Base-by-base conservation (phyloP, 768 basidiomycete genomes). In the Tulasnella sp. region DNA sequence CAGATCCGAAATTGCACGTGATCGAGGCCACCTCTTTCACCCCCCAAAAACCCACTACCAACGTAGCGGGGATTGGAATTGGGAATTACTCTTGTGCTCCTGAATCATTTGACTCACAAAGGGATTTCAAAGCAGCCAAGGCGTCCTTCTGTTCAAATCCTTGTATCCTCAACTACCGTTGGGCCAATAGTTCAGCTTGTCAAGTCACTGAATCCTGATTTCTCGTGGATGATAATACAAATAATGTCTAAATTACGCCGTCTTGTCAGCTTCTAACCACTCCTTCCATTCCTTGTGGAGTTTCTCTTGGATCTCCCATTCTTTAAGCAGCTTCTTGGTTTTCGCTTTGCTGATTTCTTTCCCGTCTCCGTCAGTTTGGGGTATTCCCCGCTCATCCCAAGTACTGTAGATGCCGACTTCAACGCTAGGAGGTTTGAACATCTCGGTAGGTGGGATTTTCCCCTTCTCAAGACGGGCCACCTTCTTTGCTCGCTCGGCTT, bases 321-420 rank as follows among this genome's bases (percentile, higher is more conserved):
- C 86, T 80, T 97, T 98, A 78, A 82, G 81, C 29, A 88, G 79
- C 77, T 88, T 94, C 85, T 98, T 99, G 59, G 78, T 80, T 72
- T 85, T 83, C 74, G 84, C 90, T 83, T 96, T 97, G 78, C 88
- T 89, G 35, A 98, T 79, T 75, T 94, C 94, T 75, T 89, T 88
- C 6, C 95, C 95, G 65, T 91, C 86, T 0, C 83, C 86, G 77
- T 95, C 93, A n/a, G 90, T 90, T 14, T 89, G 83, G 29, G 97
- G 97, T 52, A 98, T 72, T 0, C 97, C 97, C 44, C 84, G 80
- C 65, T 89, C 91, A 79, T 95, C 87, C 92, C 94, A 99, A 67
- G 87, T 89, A 7, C 86, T 82, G 77, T 91, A 98, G n/a, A 80
- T 82, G 17, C 89, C 90, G 77, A 89, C 86, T 2, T 84, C 81